Percentiles rank a stretch among this genome's conserved stretches.
These are phyloP conservation scores for Phytophthora quininea DNA, from an alignment of 352 stramenopile species.

Conservation along the genomic window DNA sequence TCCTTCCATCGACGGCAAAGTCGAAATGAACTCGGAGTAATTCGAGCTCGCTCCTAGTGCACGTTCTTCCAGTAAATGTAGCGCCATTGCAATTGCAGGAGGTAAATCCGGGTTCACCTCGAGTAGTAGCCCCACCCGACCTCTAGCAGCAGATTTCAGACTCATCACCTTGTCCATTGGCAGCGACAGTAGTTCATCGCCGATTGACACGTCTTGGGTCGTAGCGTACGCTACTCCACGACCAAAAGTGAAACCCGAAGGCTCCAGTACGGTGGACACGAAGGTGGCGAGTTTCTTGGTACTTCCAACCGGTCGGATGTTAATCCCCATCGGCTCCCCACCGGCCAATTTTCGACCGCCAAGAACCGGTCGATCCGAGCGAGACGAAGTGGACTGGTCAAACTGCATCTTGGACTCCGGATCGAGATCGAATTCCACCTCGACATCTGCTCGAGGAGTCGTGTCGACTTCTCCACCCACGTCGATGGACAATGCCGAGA, in stretches of 20 bases:
- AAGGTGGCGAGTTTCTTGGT: slow-evolving; percentile 11
- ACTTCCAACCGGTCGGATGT: slow-evolving; percentile 14
- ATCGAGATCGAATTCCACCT: slow-evolving; percentile 44
- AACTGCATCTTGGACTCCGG: slow-evolving; percentile 33
- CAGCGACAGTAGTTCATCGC: slow-evolving; percentile 37
- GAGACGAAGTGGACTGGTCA: slow-evolving; percentile 14
- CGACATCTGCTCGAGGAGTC: slow-evolving; percentile 24
- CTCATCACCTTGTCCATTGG: slow-evolving; percentile 48
- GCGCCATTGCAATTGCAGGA: slow-evolving; percentile 39
- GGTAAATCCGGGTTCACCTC: slow-evolving; percentile 54
- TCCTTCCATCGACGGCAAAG: slow-evolving; percentile 20
- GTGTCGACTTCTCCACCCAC: slow-evolving; percentile 11
- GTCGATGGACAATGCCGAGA: slow-evolving; percentile 25
- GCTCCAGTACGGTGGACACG: slow-evolving; percentile 26
- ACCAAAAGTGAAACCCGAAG: slow-evolving; percentile 50
- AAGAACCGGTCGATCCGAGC: slow-evolving; percentile 26
- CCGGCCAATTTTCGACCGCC: slow-evolving; percentile 20
- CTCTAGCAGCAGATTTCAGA: slow-evolving; percentile 31
- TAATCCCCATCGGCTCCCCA: slow-evolving; percentile 16
- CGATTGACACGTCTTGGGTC: slow-evolving; percentile 17
- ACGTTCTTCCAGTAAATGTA: slow-evolving; percentile 57
- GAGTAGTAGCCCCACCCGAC: slow-evolving; percentile 43
- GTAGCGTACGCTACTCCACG: slow-evolving; percentile 41
- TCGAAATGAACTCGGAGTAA: slow-evolving; percentile 42
- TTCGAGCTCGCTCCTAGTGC: slow-evolving; percentile 43